phyloP scores from a whole-genome alignment of 805 yeast genomes.

The Phaffomyces antillensis region DNA sequence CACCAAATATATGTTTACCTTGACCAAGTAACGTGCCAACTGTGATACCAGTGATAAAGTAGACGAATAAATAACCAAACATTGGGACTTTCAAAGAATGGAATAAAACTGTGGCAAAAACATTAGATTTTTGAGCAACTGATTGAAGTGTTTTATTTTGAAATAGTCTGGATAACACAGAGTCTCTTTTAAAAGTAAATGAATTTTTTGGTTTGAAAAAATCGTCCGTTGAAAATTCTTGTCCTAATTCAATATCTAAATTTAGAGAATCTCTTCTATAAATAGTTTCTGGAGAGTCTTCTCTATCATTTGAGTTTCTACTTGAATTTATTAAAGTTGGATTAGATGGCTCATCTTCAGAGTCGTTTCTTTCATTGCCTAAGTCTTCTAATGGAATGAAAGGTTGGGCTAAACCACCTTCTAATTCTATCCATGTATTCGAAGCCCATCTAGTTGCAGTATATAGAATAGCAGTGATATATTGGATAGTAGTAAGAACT shows the following conservation, averaged over 20 bases:
- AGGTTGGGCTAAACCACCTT: slow-evolving; percentile 10
- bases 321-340: slow-evolving; percentile 18
- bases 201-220: not conserved
- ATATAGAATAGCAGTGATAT: slow-evolving; percentile 43
- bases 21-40: slow-evolving; percentile 66
- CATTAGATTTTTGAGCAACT: slow-evolving; percentile 18
- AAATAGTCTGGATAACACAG: slow-evolving; percentile 29
- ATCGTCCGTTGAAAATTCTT: not conserved
- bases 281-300: slow-evolving; percentile 13
- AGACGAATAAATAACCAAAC: slow-evolving; percentile 50
- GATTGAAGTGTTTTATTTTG: slow-evolving; percentile 21
- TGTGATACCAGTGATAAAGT: slow-evolving; percentile 48
- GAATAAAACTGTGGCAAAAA: slow-evolving; percentile 32
- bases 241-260: slow-evolving; percentile 8
- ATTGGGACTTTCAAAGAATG: slow-evolving; percentile 55
- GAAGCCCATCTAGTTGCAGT: slow-evolving; percentile 38
- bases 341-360: slow-evolving; percentile 16
- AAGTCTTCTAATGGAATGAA: slow-evolving; percentile 26
- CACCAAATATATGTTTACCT: slow-evolving; percentile 61
- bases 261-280: slow-evolving; percentile 20
- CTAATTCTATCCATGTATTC: slow-evolving; percentile 19
- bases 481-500: slow-evolving; percentile 46
- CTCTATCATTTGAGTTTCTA: slow-evolving; percentile 9
- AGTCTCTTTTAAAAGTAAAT: slow-evolving; percentile 24
- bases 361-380: slow-evolving; percentile 16